Evolutionary conservation across 495 filamentous ascomycete genomes (phyloP), one percentile per base, ranked within the genome.

Genomic region (Echria macrotheca): DNA sequence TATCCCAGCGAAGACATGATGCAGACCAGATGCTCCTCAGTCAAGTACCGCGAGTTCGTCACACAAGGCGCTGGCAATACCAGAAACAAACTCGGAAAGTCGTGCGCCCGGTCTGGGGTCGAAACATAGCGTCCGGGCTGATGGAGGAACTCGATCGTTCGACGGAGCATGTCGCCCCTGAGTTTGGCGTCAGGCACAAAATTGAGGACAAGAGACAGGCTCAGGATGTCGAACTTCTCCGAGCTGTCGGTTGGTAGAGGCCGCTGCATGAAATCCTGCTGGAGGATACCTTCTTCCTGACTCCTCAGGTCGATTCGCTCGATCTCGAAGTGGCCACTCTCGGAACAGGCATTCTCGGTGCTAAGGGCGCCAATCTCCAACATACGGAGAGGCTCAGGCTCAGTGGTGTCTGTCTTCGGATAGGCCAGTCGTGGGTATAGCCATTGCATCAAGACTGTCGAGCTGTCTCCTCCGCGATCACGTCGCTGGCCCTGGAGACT

Each of bases 201-300:
- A 66, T 99, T 99, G 17, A 99, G 75, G 7, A 99, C 94, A 41
- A 99, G 71, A 1, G 88, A 95, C n/a, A 99, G 76, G 53, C 87
- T 93, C 58, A 99, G 83, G 35, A 96, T 74, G 61, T 99, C 85
- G 60, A 96, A 97, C 23, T 68, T 69, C 35, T 91, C 83, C 0
- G 70, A 64, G 24, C 77, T 71, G 41, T 68, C 57, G 6, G 42
- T 45, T 0, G 91, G 91, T 14, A 93, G 66, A 5, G 90, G 86
- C 26, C 88, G 74, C 59, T 87, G 69, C 91, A 99, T 97, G 58
- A 99, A 97, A 66, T 99, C 88, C 60, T 97, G 90, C 61, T 89
- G 75, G 50, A 79, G 56, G 50, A 99, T 97, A 2, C 80, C 82
- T 0, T 83, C 73, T 44, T 82, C 81, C 54, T 91, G 89, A 42